A percentile compares a stretch with the other conserved stretches of the same genome.
Conservation (phyloP, 176 grass and related monocot species). For the Aechmea fasciata region DNA sequence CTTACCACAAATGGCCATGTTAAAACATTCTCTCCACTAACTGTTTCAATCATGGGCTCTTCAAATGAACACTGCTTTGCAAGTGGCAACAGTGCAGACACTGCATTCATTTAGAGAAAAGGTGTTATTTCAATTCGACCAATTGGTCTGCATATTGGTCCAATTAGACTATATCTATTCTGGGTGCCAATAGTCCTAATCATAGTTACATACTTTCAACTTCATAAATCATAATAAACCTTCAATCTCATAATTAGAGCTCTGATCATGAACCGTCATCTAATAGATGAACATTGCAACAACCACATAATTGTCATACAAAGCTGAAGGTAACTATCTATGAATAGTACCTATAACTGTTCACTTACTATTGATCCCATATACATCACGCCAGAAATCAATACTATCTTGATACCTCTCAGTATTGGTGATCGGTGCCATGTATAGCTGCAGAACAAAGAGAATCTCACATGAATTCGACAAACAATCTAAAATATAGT, state of each 20-base stretch:
- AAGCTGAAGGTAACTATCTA: background rate
- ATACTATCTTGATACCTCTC: slow-evolving; percentile 66
- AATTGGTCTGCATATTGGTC: background rate
- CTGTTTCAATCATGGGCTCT: slow-evolving; percentile 72
- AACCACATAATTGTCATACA: background rate
- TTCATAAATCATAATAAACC: background rate
- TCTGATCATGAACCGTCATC: background rate
- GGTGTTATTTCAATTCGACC: background rate
- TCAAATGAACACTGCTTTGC: slow-evolving; percentile 82
- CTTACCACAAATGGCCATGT: slow-evolving; percentile 87
- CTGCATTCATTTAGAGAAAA: slow-evolving; percentile 30
- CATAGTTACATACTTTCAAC: background rate
- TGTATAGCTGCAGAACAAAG: slow-evolving; percentile 52
- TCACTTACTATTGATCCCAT: slow-evolving; percentile 87
- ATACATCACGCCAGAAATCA: slow-evolving; percentile 86
- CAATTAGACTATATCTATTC: background rate
- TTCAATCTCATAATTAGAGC: background rate
- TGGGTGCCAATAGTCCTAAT: background rate
- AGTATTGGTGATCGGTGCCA: slow-evolving; percentile 86
- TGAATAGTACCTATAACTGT: background rate
- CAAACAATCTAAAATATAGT: background rate
- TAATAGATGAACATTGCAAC: background rate
- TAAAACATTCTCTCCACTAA: slow-evolving; percentile 84
- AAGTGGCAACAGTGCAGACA: slow-evolving; percentile 77
- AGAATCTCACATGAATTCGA: background rate